Conservation (phyloP, 2,329 filamentous ascomycete species). For the Lachnum nothofagi region DNA sequence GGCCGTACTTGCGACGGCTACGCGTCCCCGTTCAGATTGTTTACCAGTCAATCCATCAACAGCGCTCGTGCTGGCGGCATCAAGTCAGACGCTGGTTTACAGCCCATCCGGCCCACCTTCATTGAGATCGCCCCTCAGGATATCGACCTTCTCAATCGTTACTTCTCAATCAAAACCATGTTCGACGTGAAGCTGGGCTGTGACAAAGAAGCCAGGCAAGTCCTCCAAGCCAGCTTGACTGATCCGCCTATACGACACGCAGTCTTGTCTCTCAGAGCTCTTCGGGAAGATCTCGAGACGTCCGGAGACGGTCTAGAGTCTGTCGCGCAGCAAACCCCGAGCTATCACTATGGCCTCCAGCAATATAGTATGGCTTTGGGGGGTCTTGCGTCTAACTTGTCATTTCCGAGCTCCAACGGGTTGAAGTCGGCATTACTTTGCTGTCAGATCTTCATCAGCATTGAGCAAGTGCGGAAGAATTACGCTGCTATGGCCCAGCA, state of each 20-base stretch:
- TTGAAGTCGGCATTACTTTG: constrained; percentile 41
- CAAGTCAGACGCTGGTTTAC: constrained; percentile 20
- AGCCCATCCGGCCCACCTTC: constrained; percentile 19
- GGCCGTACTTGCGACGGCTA: constrained; percentile 42
- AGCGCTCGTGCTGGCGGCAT: constrained; percentile 17
- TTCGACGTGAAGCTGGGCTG: constrained; percentile 37
- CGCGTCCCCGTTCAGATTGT: constrained; percentile 35
- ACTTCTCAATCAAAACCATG: constrained; percentile 41
- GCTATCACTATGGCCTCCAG: constrained; percentile 37
- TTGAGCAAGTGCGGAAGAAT: constrained; percentile 40
- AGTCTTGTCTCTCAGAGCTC: constrained; percentile 37
- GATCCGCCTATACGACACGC: constrained; percentile 37
- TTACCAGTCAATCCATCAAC: constrained; percentile 23
- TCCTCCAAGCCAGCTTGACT: constrained; percentile 37
- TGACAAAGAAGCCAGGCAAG: constrained; percentile 37
- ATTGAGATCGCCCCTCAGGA: constrained; percentile 29
- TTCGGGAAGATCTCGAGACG: constrained; percentile 38
- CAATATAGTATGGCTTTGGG: constrained; percentile 40
- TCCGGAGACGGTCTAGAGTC: constrained; percentile 27
- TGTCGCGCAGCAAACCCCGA: constrained; percentile 28
- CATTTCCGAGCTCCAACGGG: constrained; percentile 28
- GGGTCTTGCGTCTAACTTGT: constrained; percentile 38
- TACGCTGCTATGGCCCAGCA: constrained; percentile 40
- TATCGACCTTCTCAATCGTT: constrained; percentile 35
- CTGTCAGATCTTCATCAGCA: constrained; percentile 45